Evolutionary conservation across 257 asterid genomes (phyloP), one percentile per base, ranked within the genome.

Genomic region (Ballota nigra): DNA sequence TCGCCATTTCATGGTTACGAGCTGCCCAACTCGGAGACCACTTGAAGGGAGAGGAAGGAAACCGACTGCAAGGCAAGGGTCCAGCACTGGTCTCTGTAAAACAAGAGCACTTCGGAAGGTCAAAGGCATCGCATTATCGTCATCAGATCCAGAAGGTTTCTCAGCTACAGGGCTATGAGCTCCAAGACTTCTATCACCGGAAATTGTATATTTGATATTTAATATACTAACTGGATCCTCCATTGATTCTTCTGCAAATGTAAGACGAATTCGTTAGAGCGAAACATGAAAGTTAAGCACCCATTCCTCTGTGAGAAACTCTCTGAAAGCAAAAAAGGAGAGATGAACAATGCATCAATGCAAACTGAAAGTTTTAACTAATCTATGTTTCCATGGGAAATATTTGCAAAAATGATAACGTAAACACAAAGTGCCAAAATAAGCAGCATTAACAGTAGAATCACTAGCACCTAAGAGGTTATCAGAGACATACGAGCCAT

Each of bases 1-100:
- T 78, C 97, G 87, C 99, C 99, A 95, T 66, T 87, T 83, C 93
- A 95, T 89, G 75, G 95, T 88, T 63, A 95, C 92, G 61, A 95
- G 95, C 81, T 88, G 96, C 66, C 99, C 98, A 77, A 95, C 99
- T 61, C 87, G 92, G 82, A 92, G 97, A 58, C 92, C 94, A 75
- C 84, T 83, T 51, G 96, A 87, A 66, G 96, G 88, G 75, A 94
- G 96, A 78, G 99, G 88, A 49, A 92, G 96, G 79, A 95, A 95
- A 55, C 99, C 99, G 76, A 95, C 96, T 6, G 98, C 98, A 84
- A 95, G 80, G 82, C 89, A 88, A 81, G 99, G 99, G 82, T 95
- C 97, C 71, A 95, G 86, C 28, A 92, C 98, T 26, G 98, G 97
- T 68, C 90, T 79, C 77, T 87, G 98, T 78, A 92, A 82, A 77